These are phyloP conservation scores for Microbotryomycetes sp. DNA, from an alignment of 1,284 basidiomycete genomes.

Conservation along the genomic window DNA sequence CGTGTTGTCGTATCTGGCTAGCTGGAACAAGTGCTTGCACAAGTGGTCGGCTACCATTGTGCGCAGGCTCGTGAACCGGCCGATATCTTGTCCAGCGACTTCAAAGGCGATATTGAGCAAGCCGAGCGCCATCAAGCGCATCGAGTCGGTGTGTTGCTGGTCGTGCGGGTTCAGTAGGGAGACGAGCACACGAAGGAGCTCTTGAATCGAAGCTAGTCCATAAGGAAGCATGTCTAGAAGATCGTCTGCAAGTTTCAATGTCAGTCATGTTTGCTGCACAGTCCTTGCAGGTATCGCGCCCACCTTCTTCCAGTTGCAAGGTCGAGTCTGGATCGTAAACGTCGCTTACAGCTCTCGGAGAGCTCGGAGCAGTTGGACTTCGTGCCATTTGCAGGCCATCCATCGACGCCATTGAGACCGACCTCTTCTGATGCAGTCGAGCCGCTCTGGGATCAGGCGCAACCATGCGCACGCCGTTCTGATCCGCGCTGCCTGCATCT, in stretches of 20 bases:
- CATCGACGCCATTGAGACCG: constrained; percentile 3
- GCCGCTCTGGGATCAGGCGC: constrained; percentile 41
- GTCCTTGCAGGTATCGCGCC: background rate
- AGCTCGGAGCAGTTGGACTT: no score
- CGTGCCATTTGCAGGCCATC: background rate
- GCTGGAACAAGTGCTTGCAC: constrained; percentile 92
- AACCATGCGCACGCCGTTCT: constrained; percentile 37
- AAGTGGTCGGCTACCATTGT: constrained; percentile 74
- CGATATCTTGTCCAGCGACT: constrained; percentile 65
- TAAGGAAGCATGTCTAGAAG: constrained; percentile 46
- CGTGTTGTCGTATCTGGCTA: constrained; percentile 80
- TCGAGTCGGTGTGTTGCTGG: constrained; percentile 91
- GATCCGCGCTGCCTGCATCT: constrained; percentile 19
- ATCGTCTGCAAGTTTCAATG: constrained; percentile 33
- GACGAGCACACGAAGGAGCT: constrained; percentile 87
- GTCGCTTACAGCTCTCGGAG: no score
- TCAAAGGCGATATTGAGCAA: constrained; percentile 88
- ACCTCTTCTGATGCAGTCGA: background rate
- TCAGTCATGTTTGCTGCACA: background rate
- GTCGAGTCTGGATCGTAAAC: background rate
- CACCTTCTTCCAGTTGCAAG: background rate
- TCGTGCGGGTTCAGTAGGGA: constrained; percentile 93
- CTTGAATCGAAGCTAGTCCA: constrained; percentile 85
- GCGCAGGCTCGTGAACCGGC: constrained; percentile 58
- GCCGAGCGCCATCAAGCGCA: constrained; percentile 78